Evolutionary conservation across 176 grass and related monocot genomes (phyloP).

Genomic region (Cymbopogon citratus): DNA sequence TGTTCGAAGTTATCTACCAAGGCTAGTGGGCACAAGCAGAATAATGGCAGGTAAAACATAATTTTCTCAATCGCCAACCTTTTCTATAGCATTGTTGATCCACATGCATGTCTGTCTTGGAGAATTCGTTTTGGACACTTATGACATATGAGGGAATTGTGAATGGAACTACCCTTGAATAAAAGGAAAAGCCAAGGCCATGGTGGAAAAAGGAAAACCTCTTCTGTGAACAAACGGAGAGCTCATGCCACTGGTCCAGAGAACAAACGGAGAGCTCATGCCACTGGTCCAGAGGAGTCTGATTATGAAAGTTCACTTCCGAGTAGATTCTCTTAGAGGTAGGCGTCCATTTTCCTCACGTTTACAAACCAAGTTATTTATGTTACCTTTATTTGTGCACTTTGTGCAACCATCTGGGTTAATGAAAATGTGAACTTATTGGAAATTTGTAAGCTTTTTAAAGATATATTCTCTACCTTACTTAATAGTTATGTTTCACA

Average conservation of each 20-base stretch:
- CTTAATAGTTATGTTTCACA: not conserved
- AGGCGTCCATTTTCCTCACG: not conserved
- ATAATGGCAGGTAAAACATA: not conserved
- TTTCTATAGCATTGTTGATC: not conserved
- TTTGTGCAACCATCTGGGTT: not conserved
- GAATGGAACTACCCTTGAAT: slow-evolving; percentile 21
- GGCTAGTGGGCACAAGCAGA: not conserved
- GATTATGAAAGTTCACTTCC: not conserved
- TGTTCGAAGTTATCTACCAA: not conserved
- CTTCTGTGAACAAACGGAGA: no score
- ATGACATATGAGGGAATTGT: not conserved
- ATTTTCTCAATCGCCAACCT: not conserved
- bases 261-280: not conserved
- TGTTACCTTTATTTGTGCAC: not conserved
- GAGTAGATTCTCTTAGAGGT: no score
- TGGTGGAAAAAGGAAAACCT: not conserved
- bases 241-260: no score
- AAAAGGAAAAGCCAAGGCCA: not conserved
- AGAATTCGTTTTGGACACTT: not conserved
- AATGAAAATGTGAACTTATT: not conserved
- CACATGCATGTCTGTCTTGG: no score
- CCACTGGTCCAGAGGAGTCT: slow-evolving; percentile 17
- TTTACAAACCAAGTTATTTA: not conserved
- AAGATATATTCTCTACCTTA: not conserved
- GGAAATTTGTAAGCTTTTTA: not conserved